These are phyloP conservation scores for Theileria orientalis DNA, from an alignment of 169 alveolate species.

Conservation along the genomic window DNA sequence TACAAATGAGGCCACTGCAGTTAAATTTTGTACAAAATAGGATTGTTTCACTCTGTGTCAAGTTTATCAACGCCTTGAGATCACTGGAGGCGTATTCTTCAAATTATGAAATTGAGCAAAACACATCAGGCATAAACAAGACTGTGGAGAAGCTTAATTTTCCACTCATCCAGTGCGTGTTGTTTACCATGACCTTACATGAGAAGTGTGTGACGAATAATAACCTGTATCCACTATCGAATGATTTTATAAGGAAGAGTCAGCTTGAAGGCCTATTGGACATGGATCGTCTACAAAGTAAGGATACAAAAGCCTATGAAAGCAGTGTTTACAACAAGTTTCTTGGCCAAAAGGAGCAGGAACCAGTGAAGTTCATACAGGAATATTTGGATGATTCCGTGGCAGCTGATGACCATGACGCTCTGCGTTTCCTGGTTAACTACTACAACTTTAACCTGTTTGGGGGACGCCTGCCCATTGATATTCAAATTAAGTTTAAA, in stretches of 20 bases:
- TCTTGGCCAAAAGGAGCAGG: conserved; percentile 5
- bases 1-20: conserved; percentile 51
- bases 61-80: conserved; percentile 18
- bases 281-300: not conserved
- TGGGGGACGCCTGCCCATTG: conserved; percentile 67
- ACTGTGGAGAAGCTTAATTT: conserved; percentile 13
- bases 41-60: conserved; percentile 34
- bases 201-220: conserved; percentile 30
- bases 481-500: conserved; percentile 25
- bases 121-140: not conserved
- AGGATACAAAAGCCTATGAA: not conserved
- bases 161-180: conserved; percentile 30
- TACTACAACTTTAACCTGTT: conserved; percentile 63
- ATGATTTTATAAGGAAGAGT: conserved; percentile 31
- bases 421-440: conserved; percentile 45
- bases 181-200: conserved; percentile 21
- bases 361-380: conserved; percentile 49
- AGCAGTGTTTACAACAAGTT: conserved; percentile 1
- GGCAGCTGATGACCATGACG: conserved; percentile 44
- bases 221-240: conserved; percentile 52
- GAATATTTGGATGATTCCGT: conserved; percentile 56
- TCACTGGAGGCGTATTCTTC: conserved; percentile 34
- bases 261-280: conserved; percentile 22
- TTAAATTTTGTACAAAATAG: conserved; percentile 48
- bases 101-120: conserved; percentile 22